A percentile compares a stretch with the other conserved stretches of the same genome.
phyloP scores from a whole-genome alignment of 495 filamentous ascomycete genomes.

The Penicillium bialowiezense region DNA sequence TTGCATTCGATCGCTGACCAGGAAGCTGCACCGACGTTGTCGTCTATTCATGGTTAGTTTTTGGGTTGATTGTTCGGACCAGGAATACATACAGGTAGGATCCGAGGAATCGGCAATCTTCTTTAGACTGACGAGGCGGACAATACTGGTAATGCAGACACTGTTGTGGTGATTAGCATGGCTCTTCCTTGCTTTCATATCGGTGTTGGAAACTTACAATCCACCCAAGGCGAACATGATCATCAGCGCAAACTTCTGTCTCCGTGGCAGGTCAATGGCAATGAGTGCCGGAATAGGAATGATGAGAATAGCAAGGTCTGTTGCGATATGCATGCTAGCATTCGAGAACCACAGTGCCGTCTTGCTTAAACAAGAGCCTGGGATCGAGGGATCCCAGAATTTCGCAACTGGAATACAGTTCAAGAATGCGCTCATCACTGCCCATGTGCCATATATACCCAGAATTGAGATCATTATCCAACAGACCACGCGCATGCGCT shows the following conservation, averaged over 20 bases:
- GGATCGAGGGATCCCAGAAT: constrained; percentile 36
- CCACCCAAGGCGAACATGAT: constrained; percentile 50
- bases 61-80: neutral
- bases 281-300: constrained; percentile 50
- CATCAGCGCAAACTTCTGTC: constrained; percentile 46
- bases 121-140: constrained; percentile 38
- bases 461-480: constrained; percentile 42
- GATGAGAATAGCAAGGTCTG: constrained; percentile 50
- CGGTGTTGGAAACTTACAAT: constrained; percentile 37
- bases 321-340: constrained; percentile 49
- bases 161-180: constrained; percentile 19
- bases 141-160: constrained; percentile 45
- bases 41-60: constrained; percentile 28
- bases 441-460: constrained; percentile 39
- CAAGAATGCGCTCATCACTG: constrained; percentile 41
- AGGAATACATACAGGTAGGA: constrained; percentile 36
- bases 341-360: constrained; percentile 50
- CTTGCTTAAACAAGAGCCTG: constrained; percentile 37
- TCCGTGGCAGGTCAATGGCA: constrained; percentile 42
- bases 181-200: neutral
- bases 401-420: constrained; percentile 48
- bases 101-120: constrained; percentile 38
- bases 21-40: constrained; percentile 56
- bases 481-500: constrained; percentile 37
- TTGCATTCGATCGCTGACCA: constrained; percentile 95